Evolutionary conservation across 2,329 filamentous ascomycete genomes (phyloP).

Genomic region (Rugonectria rugulosa): DNA sequence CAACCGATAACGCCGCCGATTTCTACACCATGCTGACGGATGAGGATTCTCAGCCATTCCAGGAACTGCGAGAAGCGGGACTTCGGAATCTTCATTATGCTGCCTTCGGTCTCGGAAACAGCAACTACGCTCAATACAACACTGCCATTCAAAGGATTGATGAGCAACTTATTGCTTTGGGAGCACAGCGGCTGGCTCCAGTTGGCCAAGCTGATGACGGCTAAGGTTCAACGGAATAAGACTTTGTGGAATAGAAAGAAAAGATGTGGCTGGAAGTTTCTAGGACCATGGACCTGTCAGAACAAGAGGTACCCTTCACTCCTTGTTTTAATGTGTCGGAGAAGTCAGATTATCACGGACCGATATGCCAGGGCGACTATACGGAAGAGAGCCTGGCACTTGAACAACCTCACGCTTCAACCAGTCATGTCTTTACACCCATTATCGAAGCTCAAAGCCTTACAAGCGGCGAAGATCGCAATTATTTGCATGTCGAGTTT

Average conservation of each 20-base stretch:
- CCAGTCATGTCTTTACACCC: constrained; percentile 97
- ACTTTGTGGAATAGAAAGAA: constrained; percentile 90
- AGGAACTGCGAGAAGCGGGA: constrained; percentile 79
- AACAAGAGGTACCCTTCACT: constrained; percentile 85
- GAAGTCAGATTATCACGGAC: constrained; percentile 76
- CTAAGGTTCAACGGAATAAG: constrained; percentile 98
- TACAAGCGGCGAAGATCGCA: constrained; percentile 89
- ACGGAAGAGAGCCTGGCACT: constrained; percentile 82
- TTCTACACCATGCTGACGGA: constrained; percentile 95
- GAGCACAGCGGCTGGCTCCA: constrained; percentile 81
- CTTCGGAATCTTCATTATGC: constrained; percentile 89
- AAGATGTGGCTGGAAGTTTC: constrained; percentile 91
- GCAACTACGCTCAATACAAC: constrained; percentile 99
- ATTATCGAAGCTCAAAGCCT: constrained; percentile 90
- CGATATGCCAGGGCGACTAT: constrained; percentile 93
- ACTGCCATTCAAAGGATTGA: constrained; percentile 94
- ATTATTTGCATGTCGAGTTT: constrained; percentile 96
- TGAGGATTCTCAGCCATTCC: too few relatives aligned
- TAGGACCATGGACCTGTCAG: constrained; percentile 94
- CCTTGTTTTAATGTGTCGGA: constrained; percentile 76
- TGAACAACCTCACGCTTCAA: too few relatives aligned
- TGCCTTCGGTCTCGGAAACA: constrained; percentile 95
- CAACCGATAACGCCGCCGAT: constrained; percentile 97
- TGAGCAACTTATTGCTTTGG: constrained; percentile 79
- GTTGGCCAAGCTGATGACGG: constrained; percentile 97